Evolutionary conservation across 371 early-diverging fungal genomes (phyloP).

Genomic region (Smittium culicis): DNA sequence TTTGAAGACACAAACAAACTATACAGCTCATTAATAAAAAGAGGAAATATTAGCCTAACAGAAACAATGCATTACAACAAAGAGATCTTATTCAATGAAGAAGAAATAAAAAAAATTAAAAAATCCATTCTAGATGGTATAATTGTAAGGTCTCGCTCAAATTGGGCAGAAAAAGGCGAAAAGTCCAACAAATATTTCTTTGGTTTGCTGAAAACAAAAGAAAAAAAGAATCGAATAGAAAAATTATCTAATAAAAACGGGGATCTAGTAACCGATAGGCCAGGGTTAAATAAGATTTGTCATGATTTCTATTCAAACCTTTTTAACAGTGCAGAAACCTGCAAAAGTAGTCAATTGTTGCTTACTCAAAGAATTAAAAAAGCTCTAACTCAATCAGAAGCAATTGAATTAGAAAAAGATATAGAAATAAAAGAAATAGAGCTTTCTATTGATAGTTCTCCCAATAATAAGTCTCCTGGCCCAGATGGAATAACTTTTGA

Average conservation of each 20-base stretch:
- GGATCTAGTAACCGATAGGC: not conserved
- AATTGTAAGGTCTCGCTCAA: not conserved
- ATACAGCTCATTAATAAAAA: not conserved
- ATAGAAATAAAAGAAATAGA: not conserved
- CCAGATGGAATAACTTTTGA: slow-evolving; percentile 12
- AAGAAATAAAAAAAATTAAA: not conserved
- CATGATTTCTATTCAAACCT: not conserved
- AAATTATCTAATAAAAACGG: not conserved
- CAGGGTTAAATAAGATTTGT: not conserved
- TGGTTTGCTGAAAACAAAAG: not conserved
- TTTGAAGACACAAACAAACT: not conserved
- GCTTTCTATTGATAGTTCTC: not conserved
- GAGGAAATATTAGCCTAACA: not conserved
- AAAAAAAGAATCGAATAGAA: slow-evolving; percentile 2
- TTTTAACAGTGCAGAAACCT: not conserved
- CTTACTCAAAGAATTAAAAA: not conserved
- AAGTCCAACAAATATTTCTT: not conserved
- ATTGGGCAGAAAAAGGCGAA: not conserved
- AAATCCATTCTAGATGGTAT: not conserved
- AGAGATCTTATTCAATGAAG: not conserved
- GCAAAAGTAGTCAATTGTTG: not conserved
- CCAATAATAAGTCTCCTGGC: slow-evolving; percentile 13
- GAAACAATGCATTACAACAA: not conserved
- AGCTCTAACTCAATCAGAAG: not conserved
- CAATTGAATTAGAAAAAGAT: not conserved